Conservation (phyloP, 2,329 filamentous ascomycete species). For the Aureobasidium sp. region DNA sequence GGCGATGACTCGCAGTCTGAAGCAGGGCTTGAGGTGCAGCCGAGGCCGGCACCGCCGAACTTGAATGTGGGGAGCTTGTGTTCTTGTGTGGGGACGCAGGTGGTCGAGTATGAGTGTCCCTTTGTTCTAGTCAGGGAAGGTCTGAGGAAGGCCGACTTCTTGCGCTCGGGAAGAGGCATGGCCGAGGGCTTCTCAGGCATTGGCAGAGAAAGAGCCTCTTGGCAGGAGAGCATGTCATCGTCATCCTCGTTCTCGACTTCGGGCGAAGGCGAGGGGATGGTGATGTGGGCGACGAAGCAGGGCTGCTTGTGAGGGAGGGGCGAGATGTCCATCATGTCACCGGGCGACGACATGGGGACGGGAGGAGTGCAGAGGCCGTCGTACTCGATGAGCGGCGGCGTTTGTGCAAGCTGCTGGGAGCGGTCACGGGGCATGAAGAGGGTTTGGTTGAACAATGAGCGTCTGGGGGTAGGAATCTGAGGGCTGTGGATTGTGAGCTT, state of each 20-base stretch:
- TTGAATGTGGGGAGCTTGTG: conserved; percentile 12
- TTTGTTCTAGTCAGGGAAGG: conserved; percentile 70
- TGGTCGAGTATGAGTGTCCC: conserved; percentile 54
- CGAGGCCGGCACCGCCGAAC: conserved; percentile 17
- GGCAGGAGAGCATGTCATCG: conserved; percentile 11
- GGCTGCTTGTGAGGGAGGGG: conserved; percentile 81
- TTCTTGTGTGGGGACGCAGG: conserved; percentile 45
- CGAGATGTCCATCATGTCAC: conserved; percentile 87
- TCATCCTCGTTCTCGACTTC: conserved; percentile 32
- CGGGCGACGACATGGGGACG: conserved; percentile 74
- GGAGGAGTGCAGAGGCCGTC: conserved; percentile 78
- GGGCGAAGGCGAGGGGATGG: conserved; percentile 65
- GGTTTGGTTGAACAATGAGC: conserved; percentile 72
- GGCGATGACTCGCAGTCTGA: conserved; percentile 70
- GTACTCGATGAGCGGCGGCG: conserved; percentile 38
- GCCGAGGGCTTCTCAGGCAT: neutral
- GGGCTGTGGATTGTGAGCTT: conserved; percentile 53
- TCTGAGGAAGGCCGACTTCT: conserved; percentile 27
- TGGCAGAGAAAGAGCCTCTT: neutral
- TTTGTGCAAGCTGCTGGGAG: conserved; percentile 30
- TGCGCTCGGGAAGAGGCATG: conserved; percentile 10
- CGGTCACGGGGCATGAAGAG: conserved; percentile 43
- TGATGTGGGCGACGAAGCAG: conserved; percentile 44
- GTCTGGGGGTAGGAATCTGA: conserved; percentile 70
- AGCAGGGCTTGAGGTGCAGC: conserved; percentile 51